Evolutionary conservation across 2,329 filamentous ascomycete species (phyloP).

Genomic region (Neophaeococcomyces mojaviensis): DNA sequence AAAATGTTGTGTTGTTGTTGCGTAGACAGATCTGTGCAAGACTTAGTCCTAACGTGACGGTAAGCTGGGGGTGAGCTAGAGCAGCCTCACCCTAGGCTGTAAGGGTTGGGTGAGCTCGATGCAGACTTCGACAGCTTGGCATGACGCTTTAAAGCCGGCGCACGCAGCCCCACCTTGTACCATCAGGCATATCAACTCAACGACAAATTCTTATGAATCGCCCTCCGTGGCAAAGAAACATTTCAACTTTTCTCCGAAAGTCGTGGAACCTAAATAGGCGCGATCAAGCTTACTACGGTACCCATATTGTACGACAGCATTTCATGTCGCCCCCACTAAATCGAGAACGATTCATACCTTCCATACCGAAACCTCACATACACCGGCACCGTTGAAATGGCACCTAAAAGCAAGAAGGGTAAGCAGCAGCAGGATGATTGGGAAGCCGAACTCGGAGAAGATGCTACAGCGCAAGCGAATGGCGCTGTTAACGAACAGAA

Average conservation of each 20-base stretch:
- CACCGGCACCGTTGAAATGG: conserved; percentile 48
- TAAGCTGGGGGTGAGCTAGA: no score
- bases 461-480: conserved; percentile 34
- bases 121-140: no score
- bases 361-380: conserved; percentile 7
- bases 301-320: background rate
- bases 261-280: no score
- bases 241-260: no score
- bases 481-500: conserved; percentile 51
- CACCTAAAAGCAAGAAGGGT: conserved; percentile 91
- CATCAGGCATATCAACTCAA: background rate
- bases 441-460: conserved; percentile 85
- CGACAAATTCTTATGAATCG: background rate
- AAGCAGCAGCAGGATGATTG: conserved; percentile 79
- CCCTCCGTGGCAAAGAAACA: background rate
- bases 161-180: no score
- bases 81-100: no score
- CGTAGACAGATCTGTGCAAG: no score
- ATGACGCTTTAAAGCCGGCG: no score
- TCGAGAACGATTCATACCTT: conserved; percentile 18
- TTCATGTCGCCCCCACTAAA: conserved; percentile 25
- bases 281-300: no score
- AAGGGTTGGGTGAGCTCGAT: no score
- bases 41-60: no score
- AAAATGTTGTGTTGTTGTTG: no score